A percentile compares a stretch with the other conserved stretches of the same genome.
These are phyloP conservation scores for Phytophthora pseudosyringae DNA, from an alignment of 352 stramenopile species.

Conservation along the genomic window DNA sequence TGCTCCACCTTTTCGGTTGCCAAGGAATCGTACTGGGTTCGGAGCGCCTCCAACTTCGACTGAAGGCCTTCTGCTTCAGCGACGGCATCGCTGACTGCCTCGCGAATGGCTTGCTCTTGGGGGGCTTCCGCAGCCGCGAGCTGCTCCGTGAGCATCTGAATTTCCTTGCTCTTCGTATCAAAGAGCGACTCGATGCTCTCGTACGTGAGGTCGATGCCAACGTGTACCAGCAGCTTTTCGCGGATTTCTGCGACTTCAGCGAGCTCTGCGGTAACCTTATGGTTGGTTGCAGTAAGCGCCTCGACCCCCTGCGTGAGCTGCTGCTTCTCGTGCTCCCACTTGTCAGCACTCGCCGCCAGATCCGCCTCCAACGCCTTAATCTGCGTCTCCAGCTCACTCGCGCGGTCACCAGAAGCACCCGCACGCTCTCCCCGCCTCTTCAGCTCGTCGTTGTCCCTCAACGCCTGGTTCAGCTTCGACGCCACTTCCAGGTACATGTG, in stretches of 20 bases:
- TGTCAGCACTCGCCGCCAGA: slow-evolving; percentile 9
- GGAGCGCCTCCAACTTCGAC: slow-evolving; percentile 29
- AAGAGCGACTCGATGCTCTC: slow-evolving; percentile 54
- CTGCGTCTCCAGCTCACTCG: slow-evolving; percentile 14
- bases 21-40: slow-evolving; percentile 19
- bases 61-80: slow-evolving; percentile 28
- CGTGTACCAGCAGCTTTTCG: slow-evolving; percentile 44
- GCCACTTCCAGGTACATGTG: slow-evolving; percentile 62
- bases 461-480: slow-evolving; percentile 64
- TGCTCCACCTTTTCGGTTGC: slow-evolving; percentile 10
- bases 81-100: slow-evolving; percentile 29
- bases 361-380: slow-evolving; percentile 19
- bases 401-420: not conserved
- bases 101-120: slow-evolving; percentile 27
- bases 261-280: slow-evolving; percentile 37
- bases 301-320: slow-evolving; percentile 35
- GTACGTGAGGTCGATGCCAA: slow-evolving; percentile 50
- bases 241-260: slow-evolving; percentile 44
- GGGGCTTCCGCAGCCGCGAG: slow-evolving; percentile 23
- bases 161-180: slow-evolving; percentile 58
- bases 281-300: slow-evolving; percentile 26
- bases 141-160: slow-evolving; percentile 46
- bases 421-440: slow-evolving; percentile 1
- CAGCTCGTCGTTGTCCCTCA: slow-evolving; percentile 46
- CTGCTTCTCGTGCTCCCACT: slow-evolving; percentile 31